Conservation (phyloP, 2,329 filamentous ascomycete species). For the Podosphaera xanthii region DNA sequence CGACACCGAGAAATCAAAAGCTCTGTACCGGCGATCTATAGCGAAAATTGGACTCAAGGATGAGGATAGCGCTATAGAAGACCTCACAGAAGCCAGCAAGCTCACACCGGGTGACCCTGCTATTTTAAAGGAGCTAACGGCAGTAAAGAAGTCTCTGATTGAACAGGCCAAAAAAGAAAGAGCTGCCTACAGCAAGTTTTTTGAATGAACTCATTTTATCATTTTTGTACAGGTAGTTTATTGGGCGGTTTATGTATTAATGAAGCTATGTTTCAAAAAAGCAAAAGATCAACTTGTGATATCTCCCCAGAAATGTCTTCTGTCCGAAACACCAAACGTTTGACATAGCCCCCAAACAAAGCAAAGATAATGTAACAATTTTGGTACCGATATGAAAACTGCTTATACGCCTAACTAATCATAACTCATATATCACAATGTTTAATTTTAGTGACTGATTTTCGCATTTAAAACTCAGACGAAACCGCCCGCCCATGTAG, state of each 20-base stretch:
- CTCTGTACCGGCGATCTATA: conserved; percentile 58
- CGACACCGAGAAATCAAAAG: conserved; percentile 71
- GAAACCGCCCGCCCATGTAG: neutral
- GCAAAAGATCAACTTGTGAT: neutral
- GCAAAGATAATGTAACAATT: neutral
- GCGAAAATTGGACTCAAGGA: conserved; percentile 60
- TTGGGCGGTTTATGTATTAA: neutral
- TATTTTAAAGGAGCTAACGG: conserved; percentile 49
- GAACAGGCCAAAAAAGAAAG: conserved; percentile 70
- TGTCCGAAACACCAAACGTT: neutral
- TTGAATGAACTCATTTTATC: conserved; percentile 19
- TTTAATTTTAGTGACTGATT: neutral
- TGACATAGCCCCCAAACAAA: neutral
- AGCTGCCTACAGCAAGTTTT: conserved; percentile 83
- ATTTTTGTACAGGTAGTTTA: neutral
- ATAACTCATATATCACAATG: neutral
- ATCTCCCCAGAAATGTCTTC: neutral
- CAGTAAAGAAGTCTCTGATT: conserved; percentile 54
- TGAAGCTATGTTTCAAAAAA: neutral
- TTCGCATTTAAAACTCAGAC: neutral
- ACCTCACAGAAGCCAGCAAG: conserved; percentile 52
- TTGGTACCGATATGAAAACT: neutral
- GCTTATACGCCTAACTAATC: neutral
- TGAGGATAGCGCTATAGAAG: conserved; percentile 56
- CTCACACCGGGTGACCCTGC: conserved; percentile 54